Evolutionary conservation across 148 eudicot genomes (phyloP), one percentile per base, ranked within the genome.

Genomic region (Arbutus unedo): DNA sequence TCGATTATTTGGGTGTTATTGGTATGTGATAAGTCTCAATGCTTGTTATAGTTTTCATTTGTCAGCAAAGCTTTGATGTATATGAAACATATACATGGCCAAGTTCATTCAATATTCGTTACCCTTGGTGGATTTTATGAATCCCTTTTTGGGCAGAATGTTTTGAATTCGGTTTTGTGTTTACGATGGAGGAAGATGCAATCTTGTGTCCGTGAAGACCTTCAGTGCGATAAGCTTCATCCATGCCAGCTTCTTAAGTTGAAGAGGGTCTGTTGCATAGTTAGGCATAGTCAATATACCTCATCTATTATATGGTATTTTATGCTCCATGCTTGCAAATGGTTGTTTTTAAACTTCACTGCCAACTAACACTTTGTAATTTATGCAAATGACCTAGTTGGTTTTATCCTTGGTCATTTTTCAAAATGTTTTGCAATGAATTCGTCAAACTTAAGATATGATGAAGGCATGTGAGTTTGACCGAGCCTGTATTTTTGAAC

Each of bases 121-220:
- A 18, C 47, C 23, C 66, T 77, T 18, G 79, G 80, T 77, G 80
- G 31, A 38, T 55, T 18, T 44, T 50, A 7, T 77, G 25, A 55
- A 55, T 77, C 21, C 13, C 13, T 77, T 15, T 54, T 48, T 19
- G 1, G 38, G 79, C 64, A n/a, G 11, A 51, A 77, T 54, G 60
- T 38, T 44, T 53, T 53, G 64, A 54, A 54, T 31, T 77, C 49
- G 16, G 6, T 16, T 45, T 72, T 72, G 21, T 23, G n/a, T 18
- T 50, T 16, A 48, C 31, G 3, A 19, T 74, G 47, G 55, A 47
- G 54, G 76, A 44, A 72, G 21, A 72, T 1, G 4, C 23, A 44
- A 8, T 74, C 7, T 48, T 21, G 10, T 74, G 53, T 48, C 48
- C 3, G 21, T 48, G 55, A 45, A 74, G 60, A 9, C 21, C 19